phyloP scores from a whole-genome alignment of 495 filamentous ascomycete species.

The Astrothelium subdiscretum region DNA sequence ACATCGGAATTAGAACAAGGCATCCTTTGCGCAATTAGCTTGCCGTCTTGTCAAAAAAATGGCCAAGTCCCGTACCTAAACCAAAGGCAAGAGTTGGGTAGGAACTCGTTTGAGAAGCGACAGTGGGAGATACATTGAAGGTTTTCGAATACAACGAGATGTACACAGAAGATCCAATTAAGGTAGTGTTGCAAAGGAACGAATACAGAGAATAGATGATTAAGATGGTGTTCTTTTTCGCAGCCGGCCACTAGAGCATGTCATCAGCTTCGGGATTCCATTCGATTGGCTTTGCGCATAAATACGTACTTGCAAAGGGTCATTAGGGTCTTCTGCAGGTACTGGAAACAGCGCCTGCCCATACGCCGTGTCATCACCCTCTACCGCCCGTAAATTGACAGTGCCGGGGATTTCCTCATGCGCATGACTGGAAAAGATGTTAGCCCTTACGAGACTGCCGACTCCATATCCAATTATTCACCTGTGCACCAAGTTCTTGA shows the following conservation, averaged over 20 bases:
- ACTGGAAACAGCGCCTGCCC: constrained; percentile 53
- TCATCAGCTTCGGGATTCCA: not conserved
- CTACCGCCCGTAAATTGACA: constrained; percentile 41
- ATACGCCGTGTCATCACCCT: constrained; percentile 50
- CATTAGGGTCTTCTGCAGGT: constrained; percentile 51
- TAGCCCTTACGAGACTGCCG: not conserved
- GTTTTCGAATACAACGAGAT: constrained; percentile 45
- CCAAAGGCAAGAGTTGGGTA: constrained; percentile 56
- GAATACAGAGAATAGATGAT: constrained; percentile 48
- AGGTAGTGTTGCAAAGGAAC: constrained; percentile 47
- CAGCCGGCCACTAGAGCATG: constrained; percentile 38
- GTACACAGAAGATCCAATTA: constrained; percentile 49
- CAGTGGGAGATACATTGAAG: constrained; percentile 39
- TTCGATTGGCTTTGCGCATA: not conserved
- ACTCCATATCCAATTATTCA: not conserved
- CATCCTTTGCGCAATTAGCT: not conserved
- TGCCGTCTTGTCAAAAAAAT: not conserved
- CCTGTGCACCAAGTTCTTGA: not conserved
- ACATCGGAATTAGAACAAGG: constrained; percentile 33
- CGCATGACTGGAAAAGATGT: constrained; percentile 35
- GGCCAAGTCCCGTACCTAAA: constrained; percentile 41
- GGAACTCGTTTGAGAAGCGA: constrained; percentile 44
- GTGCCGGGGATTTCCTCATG: constrained; percentile 49
- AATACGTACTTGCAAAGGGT: constrained; percentile 33
- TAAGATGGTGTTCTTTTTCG: constrained; percentile 50